Base-by-base conservation (phyloP, 2,329 filamentous ascomycete species). In the Hortaea werneckii region DNA sequence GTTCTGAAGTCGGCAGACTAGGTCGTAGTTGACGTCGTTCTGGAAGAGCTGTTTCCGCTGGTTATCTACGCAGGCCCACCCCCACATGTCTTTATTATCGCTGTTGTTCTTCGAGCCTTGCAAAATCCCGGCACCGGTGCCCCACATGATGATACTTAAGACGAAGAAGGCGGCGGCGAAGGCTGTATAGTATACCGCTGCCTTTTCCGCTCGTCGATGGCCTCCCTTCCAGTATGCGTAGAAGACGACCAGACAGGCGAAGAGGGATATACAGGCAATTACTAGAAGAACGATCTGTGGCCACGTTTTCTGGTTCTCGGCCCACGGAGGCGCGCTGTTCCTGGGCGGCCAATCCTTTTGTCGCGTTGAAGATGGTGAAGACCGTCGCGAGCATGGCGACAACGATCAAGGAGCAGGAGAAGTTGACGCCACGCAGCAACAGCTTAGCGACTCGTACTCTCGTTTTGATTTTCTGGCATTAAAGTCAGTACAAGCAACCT, bases 1-100 rank as follows among this genome's bases (percentile, higher is more conserved):
- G 71, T 94, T 92, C 79, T 95, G 70, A 59, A 98, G 79, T 58
- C 90, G 84, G 73, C 92, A 98, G 55, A 96, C 77, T 42, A 98
- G 82, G 27, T 80, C 80, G 68, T 96, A 98, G 68, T 92, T 76
- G 57, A 98, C 78, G 58, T 92, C 82, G 46, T 89, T 74, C 50
- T 79, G 64, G 65, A 90, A 96, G 44, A 95, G 71, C 42, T 87
- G 69, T 45, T 82, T 72, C 29, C 61, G 82, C 54, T 82, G 80
- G 66, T 95, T 96, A 59, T 94, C 78, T 47, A 89, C 83, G 66
- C 92, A 98, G n/a, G 87, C 80, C 92, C 92, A 98, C 49, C 90
- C 89, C 92, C 92, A 98, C 67, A 98, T 79, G 66, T 98, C 92
- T 67, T 95, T 80, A 60, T 85, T 85, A 53, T 79, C 71, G 61